Base-by-base conservation (phyloP, 2,329 filamentous ascomycete genomes). In the Alternaria alternata region DNA sequence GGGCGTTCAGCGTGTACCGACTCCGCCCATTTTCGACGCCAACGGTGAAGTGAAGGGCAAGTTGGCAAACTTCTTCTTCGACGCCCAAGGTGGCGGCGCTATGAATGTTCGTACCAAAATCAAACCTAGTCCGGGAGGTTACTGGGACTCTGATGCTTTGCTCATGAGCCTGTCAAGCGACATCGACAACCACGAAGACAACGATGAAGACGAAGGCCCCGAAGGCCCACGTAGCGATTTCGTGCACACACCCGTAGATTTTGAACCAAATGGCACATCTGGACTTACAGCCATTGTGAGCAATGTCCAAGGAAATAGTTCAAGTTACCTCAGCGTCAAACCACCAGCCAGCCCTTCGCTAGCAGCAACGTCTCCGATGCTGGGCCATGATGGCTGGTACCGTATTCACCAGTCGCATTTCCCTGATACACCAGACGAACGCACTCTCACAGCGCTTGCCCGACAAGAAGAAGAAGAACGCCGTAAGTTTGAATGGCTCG, bases 401-500 rank as follows among this genome's bases (percentile, higher is more conserved):
- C 62, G 60, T 18, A 56, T 64, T 9, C 59, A 64, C 20, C 59
- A 61, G 12, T 36, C 42, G 32, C 22, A 44, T 57, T 28, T 43
- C 32, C 18, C 53, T 47, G 22, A 57, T 26, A 36, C 48, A 14
- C 54, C 36, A 5, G 47, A 67, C 16, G 52, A 67, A 4, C 34
- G 57, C 9, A 43, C 43, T 2, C 51, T 68, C 2, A 59, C 65
- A 7, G 41, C 47, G 5, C 43, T 52, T 1, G 51, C 65, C 1
- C 63, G 59, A 9, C 60, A 63, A 6, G 69, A 67, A 16, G 64
- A 62, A n/a, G 75, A 75, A 18, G 74, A 72, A 14, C 58, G 61
- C 22, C 60, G 71, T 11, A 73, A 72, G 36, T 77, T 81, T 42
- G 79, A 80, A 51, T 75, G 80, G 67, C 68, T 80, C 16, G 62